Percentiles rank a stretch among this genome's conserved stretches.
phyloP scores from a whole-genome alignment of 257 asterid genomes.

The Solanum infundibuliforme region DNA sequence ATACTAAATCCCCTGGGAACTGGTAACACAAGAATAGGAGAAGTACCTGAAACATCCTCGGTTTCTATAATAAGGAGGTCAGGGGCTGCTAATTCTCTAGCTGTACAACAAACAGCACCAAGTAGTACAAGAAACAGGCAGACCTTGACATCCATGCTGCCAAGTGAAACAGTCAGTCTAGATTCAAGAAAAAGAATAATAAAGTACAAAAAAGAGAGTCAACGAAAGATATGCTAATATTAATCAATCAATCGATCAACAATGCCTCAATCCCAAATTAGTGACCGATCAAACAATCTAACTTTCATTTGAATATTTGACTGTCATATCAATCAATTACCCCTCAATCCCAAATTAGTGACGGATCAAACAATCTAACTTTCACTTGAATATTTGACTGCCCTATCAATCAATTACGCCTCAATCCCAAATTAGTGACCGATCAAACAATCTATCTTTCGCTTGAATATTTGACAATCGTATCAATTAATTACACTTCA shows the following conservation, averaged over 20 bases:
- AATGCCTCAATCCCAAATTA: neutral
- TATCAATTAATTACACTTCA: neutral
- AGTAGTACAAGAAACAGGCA: constrained; percentile 32
- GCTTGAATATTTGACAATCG: neutral
- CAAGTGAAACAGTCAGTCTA: neutral
- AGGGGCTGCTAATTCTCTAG: constrained; percentile 45
- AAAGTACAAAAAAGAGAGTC: neutral
- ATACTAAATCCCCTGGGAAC: neutral
- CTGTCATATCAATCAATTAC: neutral
- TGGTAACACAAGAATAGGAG: neutral
- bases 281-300: neutral
- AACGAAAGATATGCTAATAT: neutral
- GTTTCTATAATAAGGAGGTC: neutral
- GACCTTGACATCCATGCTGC: constrained; percentile 70
- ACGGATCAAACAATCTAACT: neutral
- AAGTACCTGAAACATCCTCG: constrained; percentile 29
- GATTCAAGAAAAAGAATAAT: neutral
- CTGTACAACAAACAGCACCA: constrained; percentile 43
- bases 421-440: neutral
- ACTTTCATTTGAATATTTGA: neutral
- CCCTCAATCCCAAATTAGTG: neutral
- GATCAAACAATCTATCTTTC: neutral
- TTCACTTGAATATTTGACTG: neutral
- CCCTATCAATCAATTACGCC: neutral
- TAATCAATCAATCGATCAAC: neutral